Evolutionary conservation across 2,329 filamentous ascomycete species (phyloP), one percentile per base, ranked within the genome.

Genomic region (Thielaviopsis ethacetica): DNA sequence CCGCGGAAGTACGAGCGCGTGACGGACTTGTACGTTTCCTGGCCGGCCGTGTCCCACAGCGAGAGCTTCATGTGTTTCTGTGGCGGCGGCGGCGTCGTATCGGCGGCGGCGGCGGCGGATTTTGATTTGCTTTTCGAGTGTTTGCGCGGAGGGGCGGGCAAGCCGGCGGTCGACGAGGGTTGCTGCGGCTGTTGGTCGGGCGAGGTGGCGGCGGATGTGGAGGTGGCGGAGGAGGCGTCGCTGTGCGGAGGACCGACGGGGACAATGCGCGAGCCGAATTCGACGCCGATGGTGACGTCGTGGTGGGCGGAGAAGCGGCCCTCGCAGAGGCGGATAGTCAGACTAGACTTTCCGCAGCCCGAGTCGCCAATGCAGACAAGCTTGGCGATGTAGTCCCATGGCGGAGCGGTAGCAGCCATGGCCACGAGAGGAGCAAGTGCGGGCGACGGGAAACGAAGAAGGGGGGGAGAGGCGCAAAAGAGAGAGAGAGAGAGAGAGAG

Each of bases 311-410:
- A 89, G 77, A 97, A 96, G 70, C 91, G 88, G 66, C 91, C 91
- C 78, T 96, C 91, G 75, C 91, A 96, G 63, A 97, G 87, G 63
- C 91, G 88, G 70, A 96, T 91, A 59, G 91, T 95, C 65, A 96
- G 82, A 72, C 88, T 82, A 63, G 89, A 95, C 77, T 98, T 98
- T 68, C 93, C 93, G 69, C 89, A 95, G 69, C 91, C 93, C 53
- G 87, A 93, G 75, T 97, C 93, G 71, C 93, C 93, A 68, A 98
- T 90, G 75, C 89, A 95, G 69, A 97, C 91, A 67, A 98, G 88
- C 74, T 98, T 98, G 71, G 91, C 91, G 70, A 97, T 98, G 76
- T 94, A 97, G 76, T 97, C 90, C 91, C 91, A 97, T 72, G 89
- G 85, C 67, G 84, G 80, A 63, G 74, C 71, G 68, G 78, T 78